Percentiles rank a stretch among this genome's conserved stretches.
Evolutionary conservation across 2,329 filamentous ascomycete genomes (phyloP).

Genomic region (Colletotrichum nymphaeae): DNA sequence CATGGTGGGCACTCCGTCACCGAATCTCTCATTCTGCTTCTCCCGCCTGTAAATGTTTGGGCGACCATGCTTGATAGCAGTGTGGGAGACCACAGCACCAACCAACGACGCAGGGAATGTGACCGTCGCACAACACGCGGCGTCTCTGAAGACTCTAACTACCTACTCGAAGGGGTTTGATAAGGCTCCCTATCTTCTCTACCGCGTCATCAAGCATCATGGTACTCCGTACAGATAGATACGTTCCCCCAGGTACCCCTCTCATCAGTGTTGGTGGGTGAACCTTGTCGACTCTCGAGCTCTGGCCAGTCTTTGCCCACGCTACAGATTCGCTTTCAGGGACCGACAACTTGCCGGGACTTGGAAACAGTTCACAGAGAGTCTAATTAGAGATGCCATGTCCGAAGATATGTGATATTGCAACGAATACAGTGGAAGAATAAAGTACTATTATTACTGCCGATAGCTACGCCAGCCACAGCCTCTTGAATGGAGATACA

Average conservation of each 20-base stretch:
- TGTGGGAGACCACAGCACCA: background rate
- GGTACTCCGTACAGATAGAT: background rate
- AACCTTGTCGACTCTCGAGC: background rate
- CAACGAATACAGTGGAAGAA: background rate
- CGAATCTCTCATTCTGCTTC: background rate
- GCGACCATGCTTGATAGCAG: background rate
- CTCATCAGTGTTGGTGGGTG: background rate
- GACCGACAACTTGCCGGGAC: background rate
- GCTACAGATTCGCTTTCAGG: background rate
- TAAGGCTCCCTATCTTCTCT: background rate
- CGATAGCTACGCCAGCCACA: background rate
- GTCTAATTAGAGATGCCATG: background rate
- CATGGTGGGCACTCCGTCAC: background rate
- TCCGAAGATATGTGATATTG: background rate
- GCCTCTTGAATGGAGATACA: background rate
- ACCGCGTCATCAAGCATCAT: background rate
- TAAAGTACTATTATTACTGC: background rate
- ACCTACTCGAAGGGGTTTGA: background rate
- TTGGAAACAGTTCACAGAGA: slow-evolving; percentile 1
- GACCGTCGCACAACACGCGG: background rate
- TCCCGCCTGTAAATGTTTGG: background rate
- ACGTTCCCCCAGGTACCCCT: background rate
- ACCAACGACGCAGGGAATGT: background rate
- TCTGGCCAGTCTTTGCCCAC: background rate
- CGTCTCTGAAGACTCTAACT: background rate